A percentile compares a stretch with the other conserved stretches of the same genome.
Conservation (phyloP, 108 stramenopile species). For the Fistulifera solaris region DNA sequence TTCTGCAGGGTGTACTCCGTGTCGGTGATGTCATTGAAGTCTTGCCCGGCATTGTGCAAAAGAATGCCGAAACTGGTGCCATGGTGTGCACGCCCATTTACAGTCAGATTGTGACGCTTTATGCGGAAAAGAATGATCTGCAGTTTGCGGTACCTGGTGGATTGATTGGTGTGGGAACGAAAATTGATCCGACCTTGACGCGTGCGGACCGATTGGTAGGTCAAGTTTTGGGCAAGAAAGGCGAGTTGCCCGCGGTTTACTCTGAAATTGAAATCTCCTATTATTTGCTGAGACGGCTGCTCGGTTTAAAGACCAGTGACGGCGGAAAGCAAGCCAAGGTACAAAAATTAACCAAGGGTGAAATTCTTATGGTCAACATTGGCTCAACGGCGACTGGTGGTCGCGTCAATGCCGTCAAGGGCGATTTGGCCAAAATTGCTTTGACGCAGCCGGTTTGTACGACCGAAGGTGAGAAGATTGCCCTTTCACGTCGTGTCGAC, state of each 20-base stretch:
- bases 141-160: constrained; percentile 99
- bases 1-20: constrained; percentile 93
- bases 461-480: constrained; percentile 99
- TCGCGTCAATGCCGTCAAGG: constrained; percentile 91
- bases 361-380: constrained; percentile 99
- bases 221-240: constrained; percentile 94
- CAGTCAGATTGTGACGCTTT: constrained; percentile 80
- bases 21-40: constrained; percentile 99
- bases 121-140: constrained; percentile 94
- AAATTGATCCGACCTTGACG: constrained; percentile 97
- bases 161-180: constrained; percentile 98
- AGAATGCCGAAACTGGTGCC: constrained; percentile 78
- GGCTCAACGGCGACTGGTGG: constrained; percentile 97
- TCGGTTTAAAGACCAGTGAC: constrained; percentile 98
- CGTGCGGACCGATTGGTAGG: constrained; percentile 98
- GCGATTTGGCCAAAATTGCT: constrained; percentile 93
- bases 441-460: constrained; percentile 99
- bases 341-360: constrained; percentile 89
- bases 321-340: constrained; percentile 99
- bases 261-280: constrained; percentile 97
- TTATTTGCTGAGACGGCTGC: constrained; percentile 91
- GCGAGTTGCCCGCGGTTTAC: constrained; percentile 95
- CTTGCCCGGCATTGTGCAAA: constrained; percentile 96
- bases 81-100: constrained; percentile 92
- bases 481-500: constrained; percentile 95